A percentile compares a stretch with the other conserved stretches of the same genome.
Evolutionary conservation across 2,329 filamentous ascomycete species (phyloP).

Genomic region (Aspergillus tanneri): DNA sequence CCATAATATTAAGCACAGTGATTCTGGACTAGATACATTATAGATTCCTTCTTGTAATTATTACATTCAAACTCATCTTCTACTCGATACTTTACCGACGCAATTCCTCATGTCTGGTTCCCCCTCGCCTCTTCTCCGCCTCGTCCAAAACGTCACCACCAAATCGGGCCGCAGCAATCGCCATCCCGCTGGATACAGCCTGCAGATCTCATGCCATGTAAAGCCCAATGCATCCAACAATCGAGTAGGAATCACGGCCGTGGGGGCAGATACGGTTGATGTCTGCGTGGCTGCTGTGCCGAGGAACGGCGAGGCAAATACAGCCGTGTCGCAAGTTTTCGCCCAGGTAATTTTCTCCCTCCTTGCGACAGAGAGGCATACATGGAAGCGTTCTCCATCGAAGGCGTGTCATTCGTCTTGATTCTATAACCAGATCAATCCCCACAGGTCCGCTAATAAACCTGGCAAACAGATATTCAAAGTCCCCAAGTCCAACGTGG

Average conservation of each 20-base stretch:
- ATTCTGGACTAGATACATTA: not conserved
- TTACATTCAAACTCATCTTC: too few relatives aligned
- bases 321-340: constrained; percentile 62
- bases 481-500: constrained; percentile 63
- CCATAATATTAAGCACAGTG: not conserved
- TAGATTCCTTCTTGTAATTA: not conserved
- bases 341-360: constrained; percentile 50
- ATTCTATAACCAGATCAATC: too few relatives aligned
- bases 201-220: constrained; percentile 65
- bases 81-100: too few relatives aligned
- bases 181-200: constrained; percentile 28
- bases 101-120: constrained; percentile 6
- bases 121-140: constrained; percentile 13
- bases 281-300: constrained; percentile 66
- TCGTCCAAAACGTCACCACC: constrained; percentile 10
- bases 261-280: constrained; percentile 60
- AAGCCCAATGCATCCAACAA: constrained; percentile 64
- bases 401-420: too few relatives aligned
- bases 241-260: constrained; percentile 59
- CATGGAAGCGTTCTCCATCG: too few relatives aligned
- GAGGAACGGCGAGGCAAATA: constrained; percentile 67
- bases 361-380: not conserved
- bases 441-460: too few relatives aligned
- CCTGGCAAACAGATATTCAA: constrained; percentile 50
- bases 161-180: constrained; percentile 9